Base-by-base conservation (phyloP, 331 rosid genomes). In the Quercus tomentella region DNA sequence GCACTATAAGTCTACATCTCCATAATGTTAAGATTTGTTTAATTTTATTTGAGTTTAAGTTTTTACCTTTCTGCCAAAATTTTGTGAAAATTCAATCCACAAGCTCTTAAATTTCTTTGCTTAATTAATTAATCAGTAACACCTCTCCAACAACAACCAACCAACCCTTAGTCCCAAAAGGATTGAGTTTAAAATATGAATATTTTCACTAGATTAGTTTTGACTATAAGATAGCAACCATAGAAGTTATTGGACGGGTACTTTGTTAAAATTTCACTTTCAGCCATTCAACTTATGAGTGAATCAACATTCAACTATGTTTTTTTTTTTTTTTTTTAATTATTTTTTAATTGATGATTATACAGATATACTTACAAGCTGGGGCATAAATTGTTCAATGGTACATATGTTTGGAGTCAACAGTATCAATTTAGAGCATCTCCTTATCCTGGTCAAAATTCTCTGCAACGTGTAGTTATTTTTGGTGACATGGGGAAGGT, bases 401-500 rank as follows among this genome's bases (percentile, higher is more conserved):
- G 87, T 57, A 85, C 97, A 16, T 83, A 77, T 72, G 70, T 94
- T 79, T 89, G 90, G 93, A 77, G 97, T 77, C 84, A 55, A 81
- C 79, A 76, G 26, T 86, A 92, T 84, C 88, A 89, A 73, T 94
- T 94, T 77, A 84, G 75, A 88, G 89, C 98, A 57, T 84, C 97
- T 76, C 97, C 98, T 66, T 94, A 89, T 86, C 98, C 94, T 69
- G 97, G 98, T 68, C 97, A 91, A 82, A 91, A 86, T 57, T 94
- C 97, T 30, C 77, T 90, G 78, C 97, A 92, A 84, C 88, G 91
- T n/a, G 89, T 94, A 41, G 84, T 89, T 89, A 84, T 94, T 85
- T 94, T 94, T 74, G 98, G 98, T 5, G 97, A 94, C 86, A 92
- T 92, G 97, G 97, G 97, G 76, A 94, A 94, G 98, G 98, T 94